Evolutionary conservation across 2,329 filamentous ascomycete genomes (phyloP).

Genomic region (Dactylellina sp.): DNA sequence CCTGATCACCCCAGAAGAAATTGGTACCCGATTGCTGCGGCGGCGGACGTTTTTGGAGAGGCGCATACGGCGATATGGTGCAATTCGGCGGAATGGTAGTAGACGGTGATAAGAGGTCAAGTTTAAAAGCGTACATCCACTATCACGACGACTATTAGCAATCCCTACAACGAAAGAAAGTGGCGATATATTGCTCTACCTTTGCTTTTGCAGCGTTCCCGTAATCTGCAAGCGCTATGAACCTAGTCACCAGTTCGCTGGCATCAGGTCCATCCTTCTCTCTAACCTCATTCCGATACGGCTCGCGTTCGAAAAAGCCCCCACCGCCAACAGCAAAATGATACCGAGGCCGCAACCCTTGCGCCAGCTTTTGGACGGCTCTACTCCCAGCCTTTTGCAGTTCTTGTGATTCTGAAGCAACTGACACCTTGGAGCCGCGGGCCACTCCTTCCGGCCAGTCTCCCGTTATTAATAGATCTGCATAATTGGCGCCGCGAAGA

Average conservation of each 20-base stretch:
- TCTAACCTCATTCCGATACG: conserved; percentile 67
- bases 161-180: neutral
- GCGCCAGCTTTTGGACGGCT: conserved; percentile 81
- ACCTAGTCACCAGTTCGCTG: conserved; percentile 75
- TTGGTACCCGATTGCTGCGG: conserved; percentile 66
- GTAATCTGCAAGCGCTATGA: conserved; percentile 86
- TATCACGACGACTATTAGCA: conserved; percentile 55
- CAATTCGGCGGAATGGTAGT: conserved; percentile 75
- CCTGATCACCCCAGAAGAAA: conserved; percentile 68
- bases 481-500: conserved; percentile 78
- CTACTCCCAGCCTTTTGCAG: conserved; percentile 66
- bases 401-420: conserved; percentile 63
- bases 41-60: conserved; percentile 66
- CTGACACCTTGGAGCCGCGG: conserved; percentile 73
- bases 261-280: conserved; percentile 66
- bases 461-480: conserved; percentile 87
- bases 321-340: conserved; percentile 75
- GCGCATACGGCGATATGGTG: conserved; percentile 79
- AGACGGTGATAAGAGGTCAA: conserved; percentile 73
- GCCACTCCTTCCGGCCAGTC: conserved; percentile 84
- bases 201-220: conserved; percentile 83
- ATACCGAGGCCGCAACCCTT: conserved; percentile 86
- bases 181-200: conserved; percentile 67
- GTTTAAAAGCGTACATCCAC: conserved; percentile 72
- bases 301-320: conserved; percentile 89